Percentiles rank a stretch among this genome's conserved stretches.
Conservation (phyloP, 345 rosid species). For the Dimocarpus longan region DNA sequence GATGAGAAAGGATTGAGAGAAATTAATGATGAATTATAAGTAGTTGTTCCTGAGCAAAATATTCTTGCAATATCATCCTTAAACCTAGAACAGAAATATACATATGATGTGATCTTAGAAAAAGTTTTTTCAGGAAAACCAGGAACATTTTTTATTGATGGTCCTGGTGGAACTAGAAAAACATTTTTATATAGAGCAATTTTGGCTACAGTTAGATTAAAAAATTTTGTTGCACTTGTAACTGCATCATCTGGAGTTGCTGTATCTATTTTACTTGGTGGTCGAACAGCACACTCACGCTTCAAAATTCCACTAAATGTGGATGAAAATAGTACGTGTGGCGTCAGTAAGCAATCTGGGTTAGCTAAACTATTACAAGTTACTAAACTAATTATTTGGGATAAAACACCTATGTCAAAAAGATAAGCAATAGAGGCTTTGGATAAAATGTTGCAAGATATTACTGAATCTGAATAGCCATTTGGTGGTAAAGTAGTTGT, state of each 20-base stretch:
- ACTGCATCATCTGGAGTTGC: neutral
- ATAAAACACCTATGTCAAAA: neutral
- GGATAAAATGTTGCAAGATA: neutral
- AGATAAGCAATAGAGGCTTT: neutral
- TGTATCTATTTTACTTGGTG: neutral
- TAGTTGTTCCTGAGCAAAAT: neutral
- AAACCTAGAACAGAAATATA: neutral
- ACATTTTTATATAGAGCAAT: neutral
- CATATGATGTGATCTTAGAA: neutral
- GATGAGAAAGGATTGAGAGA: neutral
- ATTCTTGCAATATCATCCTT: neutral
- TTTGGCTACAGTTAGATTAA: neutral
- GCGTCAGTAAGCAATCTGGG: neutral
- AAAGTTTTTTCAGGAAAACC: neutral
- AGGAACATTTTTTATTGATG: neutral
- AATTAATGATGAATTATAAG: neutral
- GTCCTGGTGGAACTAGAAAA: slow-evolving; percentile 9
- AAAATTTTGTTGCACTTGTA: neutral
- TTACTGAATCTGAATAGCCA: neutral
- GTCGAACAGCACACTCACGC: slow-evolving; percentile 1
- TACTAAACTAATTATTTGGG: neutral
- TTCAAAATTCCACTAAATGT: slow-evolving; percentile 5
- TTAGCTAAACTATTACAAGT: neutral
- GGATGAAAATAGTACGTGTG: neutral
- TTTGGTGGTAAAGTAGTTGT: no score